Conservation (phyloP, 768 basidiomycete species). For the Lentinula sp. region DNA sequence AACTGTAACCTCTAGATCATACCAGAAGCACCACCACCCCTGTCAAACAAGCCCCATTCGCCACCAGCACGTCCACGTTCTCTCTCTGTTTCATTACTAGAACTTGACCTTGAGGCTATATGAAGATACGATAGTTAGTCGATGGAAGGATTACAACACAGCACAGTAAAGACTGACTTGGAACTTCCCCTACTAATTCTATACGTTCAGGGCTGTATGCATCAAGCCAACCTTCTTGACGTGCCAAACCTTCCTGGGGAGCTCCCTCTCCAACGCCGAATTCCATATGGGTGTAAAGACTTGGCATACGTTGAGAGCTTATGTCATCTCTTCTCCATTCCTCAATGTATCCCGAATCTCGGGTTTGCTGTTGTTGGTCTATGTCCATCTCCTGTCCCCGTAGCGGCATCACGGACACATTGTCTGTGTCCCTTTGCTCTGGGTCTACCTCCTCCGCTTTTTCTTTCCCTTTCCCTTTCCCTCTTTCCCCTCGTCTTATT, state of each 20-base stretch:
- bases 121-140: background rate
- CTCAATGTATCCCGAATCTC: background rate
- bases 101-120: slow-evolving; percentile 1
- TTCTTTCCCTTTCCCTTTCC: background rate
- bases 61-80: slow-evolving; percentile 4
- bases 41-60: background rate
- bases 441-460: background rate
- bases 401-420: background rate
- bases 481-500: no score
- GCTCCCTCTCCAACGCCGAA: background rate
- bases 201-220: background rate
- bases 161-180: background rate
- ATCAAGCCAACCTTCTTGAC: background rate
- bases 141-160: background rate
- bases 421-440: background rate
- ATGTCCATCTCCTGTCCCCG: background rate
- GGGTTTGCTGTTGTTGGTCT: background rate
- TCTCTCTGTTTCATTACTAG: slow-evolving; percentile 1
- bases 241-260: background rate
- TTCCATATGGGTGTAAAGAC: background rate
- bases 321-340: background rate
- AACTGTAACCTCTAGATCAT: background rate
- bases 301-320: background rate
- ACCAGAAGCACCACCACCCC: background rate
- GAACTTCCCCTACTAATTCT: background rate